Evolutionary conservation across 129 eudicot species (phyloP).

Genomic region (Artemisia argyi): DNA sequence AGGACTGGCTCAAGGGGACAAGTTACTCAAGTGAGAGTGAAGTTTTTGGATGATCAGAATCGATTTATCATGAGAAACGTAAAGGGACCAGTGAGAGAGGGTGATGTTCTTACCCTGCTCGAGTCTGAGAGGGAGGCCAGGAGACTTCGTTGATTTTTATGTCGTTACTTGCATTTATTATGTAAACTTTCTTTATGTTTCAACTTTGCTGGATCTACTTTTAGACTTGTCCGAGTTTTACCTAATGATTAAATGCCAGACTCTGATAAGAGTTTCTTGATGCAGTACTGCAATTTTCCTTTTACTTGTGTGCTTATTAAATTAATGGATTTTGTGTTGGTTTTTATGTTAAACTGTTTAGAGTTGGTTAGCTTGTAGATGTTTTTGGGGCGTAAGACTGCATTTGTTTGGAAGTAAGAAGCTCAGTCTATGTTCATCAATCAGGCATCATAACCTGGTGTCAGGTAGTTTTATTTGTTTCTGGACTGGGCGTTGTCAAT

Average conservation of each 20-base stretch:
- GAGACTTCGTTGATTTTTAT: constrained; percentile 28
- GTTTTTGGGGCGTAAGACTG: too few species aligned
- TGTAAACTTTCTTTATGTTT: constrained; percentile 9
- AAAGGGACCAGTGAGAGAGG: constrained; percentile 42
- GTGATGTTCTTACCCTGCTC: constrained; percentile 45
- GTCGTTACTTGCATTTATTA: not conserved
- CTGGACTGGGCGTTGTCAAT: too few species aligned
- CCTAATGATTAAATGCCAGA: not conserved
- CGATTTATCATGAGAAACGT: constrained; percentile 46
- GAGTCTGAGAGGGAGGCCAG: constrained; percentile 49
- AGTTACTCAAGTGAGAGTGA: constrained; percentile 43
- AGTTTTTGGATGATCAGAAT: constrained; percentile 36
- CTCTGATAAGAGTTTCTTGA: not conserved
- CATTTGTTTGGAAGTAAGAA: too few species aligned
- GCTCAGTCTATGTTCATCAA: too few species aligned
- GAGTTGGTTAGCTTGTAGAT: too few species aligned
- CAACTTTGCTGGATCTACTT: not conserved
- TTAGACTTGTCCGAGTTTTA: not conserved
- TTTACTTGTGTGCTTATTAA: not conserved
- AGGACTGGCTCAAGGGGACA: constrained; percentile 44
- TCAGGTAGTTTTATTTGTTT: too few species aligned
- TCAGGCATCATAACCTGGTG: too few species aligned
- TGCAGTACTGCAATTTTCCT: not conserved
- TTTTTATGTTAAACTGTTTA: too few species aligned
- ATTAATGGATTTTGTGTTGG: not conserved